Percentiles rank a stretch among this genome's conserved stretches.
These are phyloP conservation scores for Sugiyamaella marilandica DNA, from an alignment of 805 yeast species.

Conservation along the genomic window DNA sequence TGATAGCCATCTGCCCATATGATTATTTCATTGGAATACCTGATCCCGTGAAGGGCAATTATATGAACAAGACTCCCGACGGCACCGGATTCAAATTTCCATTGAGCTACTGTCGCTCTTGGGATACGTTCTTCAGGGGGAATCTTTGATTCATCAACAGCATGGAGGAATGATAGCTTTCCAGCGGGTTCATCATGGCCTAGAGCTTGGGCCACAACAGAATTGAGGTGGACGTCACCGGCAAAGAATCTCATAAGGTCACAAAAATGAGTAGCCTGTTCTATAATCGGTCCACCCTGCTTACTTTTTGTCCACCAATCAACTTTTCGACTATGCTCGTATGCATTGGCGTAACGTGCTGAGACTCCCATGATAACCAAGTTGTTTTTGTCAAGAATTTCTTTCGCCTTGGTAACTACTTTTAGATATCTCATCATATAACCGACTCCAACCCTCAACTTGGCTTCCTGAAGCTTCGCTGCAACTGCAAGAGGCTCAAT, in stretches of 20 bases:
- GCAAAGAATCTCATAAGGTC: constrained; percentile 19
- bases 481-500: constrained; percentile 19
- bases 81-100: constrained; percentile 21
- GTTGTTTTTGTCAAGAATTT: constrained; percentile 18
- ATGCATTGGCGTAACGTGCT: constrained; percentile 20
- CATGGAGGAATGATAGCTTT: constrained; percentile 11
- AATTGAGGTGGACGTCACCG: constrained; percentile 18
- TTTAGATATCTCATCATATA: constrained; percentile 23
- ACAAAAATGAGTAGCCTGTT: constrained; percentile 24
- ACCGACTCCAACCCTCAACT: constrained; percentile 16
- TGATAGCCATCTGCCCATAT: constrained; percentile 23
- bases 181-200: constrained; percentile 20
- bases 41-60: constrained; percentile 19
- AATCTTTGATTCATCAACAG: constrained; percentile 18
- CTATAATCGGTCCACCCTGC: constrained; percentile 23
- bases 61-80: constrained; percentile 20
- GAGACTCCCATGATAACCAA: constrained; percentile 15
- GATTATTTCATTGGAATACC: constrained; percentile 19
- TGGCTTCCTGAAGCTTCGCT: constrained; percentile 4
- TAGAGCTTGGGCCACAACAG: constrained; percentile 15
- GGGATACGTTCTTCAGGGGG: constrained; percentile 19
- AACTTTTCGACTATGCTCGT: constrained; percentile 12
- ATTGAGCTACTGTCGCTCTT: constrained; percentile 18
- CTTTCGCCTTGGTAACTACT: constrained; percentile 20
- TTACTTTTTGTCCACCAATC: constrained; percentile 21